A percentile compares a stretch with the other conserved stretches of the same genome.
phyloP scores from a whole-genome alignment of 2,329 filamentous ascomycete genomes.

The Colletotrichum coccodes region DNA sequence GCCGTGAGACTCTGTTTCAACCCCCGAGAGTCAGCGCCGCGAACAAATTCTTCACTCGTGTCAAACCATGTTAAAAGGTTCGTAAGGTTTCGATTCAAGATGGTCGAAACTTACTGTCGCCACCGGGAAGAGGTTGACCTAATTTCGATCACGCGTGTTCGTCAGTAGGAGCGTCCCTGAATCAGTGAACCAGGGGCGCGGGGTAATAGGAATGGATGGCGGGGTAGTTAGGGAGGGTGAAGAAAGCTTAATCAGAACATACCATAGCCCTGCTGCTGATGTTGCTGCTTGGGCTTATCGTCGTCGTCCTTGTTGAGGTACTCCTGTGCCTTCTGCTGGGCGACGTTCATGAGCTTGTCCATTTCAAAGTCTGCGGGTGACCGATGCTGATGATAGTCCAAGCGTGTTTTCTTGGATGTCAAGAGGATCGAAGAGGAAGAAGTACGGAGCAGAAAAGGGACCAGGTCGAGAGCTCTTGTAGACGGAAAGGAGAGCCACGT shows the following conservation, averaged over 20 bases:
- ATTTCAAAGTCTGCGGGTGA: constrained; percentile 36
- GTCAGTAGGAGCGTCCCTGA: constrained; percentile 12
- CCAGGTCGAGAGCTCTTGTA: constrained; percentile 20
- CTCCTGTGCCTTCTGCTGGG: constrained; percentile 44
- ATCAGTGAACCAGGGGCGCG: neutral
- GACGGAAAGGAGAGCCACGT: constrained; percentile 8
- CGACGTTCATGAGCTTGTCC: constrained; percentile 48
- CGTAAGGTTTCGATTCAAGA: neutral
- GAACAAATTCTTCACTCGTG: too few species aligned
- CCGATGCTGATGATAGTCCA: neutral
- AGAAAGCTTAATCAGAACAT: neutral
- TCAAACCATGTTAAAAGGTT: too few species aligned
- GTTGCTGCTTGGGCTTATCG: constrained; percentile 39
- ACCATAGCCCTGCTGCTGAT: constrained; percentile 29
- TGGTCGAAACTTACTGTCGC: constrained; percentile 40
- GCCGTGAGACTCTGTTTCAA: constrained; percentile 42
- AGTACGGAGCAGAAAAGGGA: neutral
- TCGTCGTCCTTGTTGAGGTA: constrained; percentile 44
- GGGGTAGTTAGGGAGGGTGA: constrained; percentile 19
- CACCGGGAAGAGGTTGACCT: constrained; percentile 33
- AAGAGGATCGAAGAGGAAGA: neutral
- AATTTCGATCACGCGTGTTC: neutral
- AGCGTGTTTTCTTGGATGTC: neutral
- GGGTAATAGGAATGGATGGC: constrained; percentile 18
- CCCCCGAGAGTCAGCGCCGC: neutral